Conservation (phyloP, 768 basidiomycete species). For the Trametes sanguinea region DNA sequence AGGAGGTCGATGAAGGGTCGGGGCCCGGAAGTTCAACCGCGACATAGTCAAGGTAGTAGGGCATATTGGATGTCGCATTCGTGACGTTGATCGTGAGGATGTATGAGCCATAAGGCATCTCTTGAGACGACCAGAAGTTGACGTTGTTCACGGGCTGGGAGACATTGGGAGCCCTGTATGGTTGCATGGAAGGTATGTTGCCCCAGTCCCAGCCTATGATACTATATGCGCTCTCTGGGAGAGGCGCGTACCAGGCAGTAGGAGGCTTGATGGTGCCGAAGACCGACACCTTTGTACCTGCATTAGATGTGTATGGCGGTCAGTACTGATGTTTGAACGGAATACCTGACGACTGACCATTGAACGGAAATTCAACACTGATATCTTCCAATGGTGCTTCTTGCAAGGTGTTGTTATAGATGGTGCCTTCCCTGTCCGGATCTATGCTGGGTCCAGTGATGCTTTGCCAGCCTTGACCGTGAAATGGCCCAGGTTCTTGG, state of each 20-base stretch:
- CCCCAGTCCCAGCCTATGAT: not conserved
- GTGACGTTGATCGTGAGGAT: conserved; percentile 12
- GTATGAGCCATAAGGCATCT: not conserved
- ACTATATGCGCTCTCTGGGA: not conserved
- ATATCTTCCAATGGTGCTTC: not conserved
- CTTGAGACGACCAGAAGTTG: conserved; percentile 1
- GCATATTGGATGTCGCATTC: not conserved
- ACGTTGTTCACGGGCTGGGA: not conserved
- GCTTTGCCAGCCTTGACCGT: not conserved
- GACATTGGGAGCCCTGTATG: not conserved
- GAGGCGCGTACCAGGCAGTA: not conserved
- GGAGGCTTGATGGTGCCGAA: conserved; percentile 1
- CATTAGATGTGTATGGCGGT: not conserved
- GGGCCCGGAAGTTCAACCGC: conserved; percentile 3
- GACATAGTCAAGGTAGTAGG: conserved; percentile 7
- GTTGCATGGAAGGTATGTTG: not conserved
- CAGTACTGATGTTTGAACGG: not conserved
- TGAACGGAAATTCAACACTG: not conserved
- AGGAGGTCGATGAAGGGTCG: not conserved
- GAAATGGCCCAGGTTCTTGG: too few species aligned
- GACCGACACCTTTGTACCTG: not conserved
- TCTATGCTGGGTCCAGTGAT: not conserved
- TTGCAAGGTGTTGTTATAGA: conserved; percentile 1
- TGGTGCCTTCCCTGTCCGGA: not conserved
- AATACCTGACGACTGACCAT: not conserved